phyloP scores from a whole-genome alignment of 345 rosid species.

The Reutealis trisperma region DNA sequence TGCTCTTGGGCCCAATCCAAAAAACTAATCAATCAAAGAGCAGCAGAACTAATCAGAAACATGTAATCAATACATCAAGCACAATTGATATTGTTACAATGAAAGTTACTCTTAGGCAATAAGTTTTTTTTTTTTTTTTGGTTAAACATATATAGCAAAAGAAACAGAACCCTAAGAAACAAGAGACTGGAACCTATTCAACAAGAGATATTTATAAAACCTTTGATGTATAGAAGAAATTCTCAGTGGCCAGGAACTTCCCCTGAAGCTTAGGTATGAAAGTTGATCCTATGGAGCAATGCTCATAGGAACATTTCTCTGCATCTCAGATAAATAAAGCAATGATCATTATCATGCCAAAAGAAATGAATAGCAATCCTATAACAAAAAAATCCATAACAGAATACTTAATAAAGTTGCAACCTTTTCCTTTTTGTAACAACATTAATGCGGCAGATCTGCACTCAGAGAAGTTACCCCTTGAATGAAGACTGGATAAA shows the following conservation, averaged over 20 bases:
- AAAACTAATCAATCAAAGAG: conserved; percentile 54
- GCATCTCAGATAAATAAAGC: conserved; percentile 25
- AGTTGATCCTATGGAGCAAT: conserved; percentile 71
- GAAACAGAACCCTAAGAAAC: background rate
- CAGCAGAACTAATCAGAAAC: background rate
- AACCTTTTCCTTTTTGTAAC: conserved; percentile 83
- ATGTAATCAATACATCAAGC: conserved; percentile 4
- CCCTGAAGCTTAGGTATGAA: conserved; percentile 83
- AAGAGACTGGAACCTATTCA: background rate
- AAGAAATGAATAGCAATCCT: conserved; percentile 13
- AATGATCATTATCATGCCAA: background rate
- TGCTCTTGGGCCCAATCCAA: conserved; percentile 55
- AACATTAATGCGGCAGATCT: conserved; percentile 64
- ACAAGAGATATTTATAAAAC: conserved; percentile 29
- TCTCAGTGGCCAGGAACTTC: conserved; percentile 79
- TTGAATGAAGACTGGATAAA: conserved; percentile 47
- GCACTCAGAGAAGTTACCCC: conserved; percentile 90
- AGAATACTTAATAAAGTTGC: background rate
- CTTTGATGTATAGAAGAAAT: conserved; percentile 86
- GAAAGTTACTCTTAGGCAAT: background rate
- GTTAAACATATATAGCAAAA: conserved; percentile 4
- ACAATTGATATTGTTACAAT: background rate
- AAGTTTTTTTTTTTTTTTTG: background rate
- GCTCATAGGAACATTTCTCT: conserved; percentile 67
- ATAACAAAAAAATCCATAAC: background rate